These are phyloP conservation scores for Rhodotorula toruloides DNA, from an alignment of 768 basidiomycete species.

Conservation along the genomic window DNA sequence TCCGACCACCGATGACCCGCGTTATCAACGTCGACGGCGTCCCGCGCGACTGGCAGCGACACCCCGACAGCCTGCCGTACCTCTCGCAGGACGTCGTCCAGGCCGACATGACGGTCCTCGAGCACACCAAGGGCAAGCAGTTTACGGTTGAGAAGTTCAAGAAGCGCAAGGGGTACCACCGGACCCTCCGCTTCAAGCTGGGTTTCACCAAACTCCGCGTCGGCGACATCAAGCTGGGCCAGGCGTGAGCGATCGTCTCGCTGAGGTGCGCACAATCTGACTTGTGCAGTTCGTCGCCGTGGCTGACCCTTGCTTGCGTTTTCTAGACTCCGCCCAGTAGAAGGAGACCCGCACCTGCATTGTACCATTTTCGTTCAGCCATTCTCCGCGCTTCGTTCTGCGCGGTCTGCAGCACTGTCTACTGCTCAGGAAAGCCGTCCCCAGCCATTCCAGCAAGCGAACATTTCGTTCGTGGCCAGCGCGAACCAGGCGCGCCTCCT, in stretches of 20 bases:
- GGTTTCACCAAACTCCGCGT: constrained; percentile 92
- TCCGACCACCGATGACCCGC: constrained; percentile 5
- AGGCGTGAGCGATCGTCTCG: neutral
- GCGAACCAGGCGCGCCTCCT: neutral
- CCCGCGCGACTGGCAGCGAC: constrained; percentile 38
- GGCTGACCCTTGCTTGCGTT: no score
- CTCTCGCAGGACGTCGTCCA: constrained; percentile 63
- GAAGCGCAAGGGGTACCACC: constrained; percentile 94
- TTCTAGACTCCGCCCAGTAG: no score
- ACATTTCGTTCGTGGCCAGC: no score
- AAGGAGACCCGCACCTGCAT: neutral
- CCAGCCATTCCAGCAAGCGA: no score
- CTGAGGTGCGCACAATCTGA: no score
- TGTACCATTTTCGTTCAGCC: neutral
- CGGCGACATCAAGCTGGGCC: constrained; percentile 63
- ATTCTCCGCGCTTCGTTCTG: neutral
- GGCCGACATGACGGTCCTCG: constrained; percentile 85
- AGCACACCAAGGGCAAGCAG: constrained; percentile 93
- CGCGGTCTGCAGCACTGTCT: no score
- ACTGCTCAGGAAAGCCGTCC: no score
- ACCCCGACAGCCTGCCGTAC: constrained; percentile 57
- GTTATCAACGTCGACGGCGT: constrained; percentile 24
- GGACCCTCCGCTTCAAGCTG: constrained; percentile 88
- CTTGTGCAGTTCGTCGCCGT: no score
- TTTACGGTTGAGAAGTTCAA: constrained; percentile 93